Conservation (phyloP, 257 asterid species). For the Solanum bulbocastanum region DNA sequence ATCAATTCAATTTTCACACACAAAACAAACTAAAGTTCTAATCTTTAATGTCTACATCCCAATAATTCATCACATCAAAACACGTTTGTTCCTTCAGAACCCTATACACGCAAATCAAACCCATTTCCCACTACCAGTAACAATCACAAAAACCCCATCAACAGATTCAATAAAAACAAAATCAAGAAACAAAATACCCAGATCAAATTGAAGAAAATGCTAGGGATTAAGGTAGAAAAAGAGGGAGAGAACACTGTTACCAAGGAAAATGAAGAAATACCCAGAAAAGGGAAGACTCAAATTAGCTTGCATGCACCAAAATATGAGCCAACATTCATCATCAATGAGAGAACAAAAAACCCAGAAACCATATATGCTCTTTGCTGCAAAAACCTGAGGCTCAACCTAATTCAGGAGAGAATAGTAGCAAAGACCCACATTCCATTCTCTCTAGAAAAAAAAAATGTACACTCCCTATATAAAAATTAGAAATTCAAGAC, state of each 20-base stretch:
- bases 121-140: not conserved
- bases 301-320: not conserved
- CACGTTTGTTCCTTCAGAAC: not conserved
- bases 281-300: not conserved
- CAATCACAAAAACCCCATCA: constrained; percentile 1
- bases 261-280: not conserved
- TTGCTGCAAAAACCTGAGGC: constrained; percentile 6
- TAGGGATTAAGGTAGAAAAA: not conserved
- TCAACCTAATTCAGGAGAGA: not conserved
- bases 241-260: not conserved
- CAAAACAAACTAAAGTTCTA: not conserved
- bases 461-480: not conserved
- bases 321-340: not conserved
- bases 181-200: not conserved
- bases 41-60: not conserved
- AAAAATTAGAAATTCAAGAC: not conserved
- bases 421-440: constrained; percentile 4
- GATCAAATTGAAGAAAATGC: constrained; percentile 1
- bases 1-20: not conserved
- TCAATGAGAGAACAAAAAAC: not conserved
- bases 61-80: not conserved
- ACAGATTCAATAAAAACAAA: not conserved
- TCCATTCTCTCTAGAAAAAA: not conserved
- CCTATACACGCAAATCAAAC: not conserved
- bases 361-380: not conserved